These are phyloP conservation scores for Phytophthora pinifolia DNA, from an alignment of 352 stramenopile genomes.

Conservation along the genomic window DNA sequence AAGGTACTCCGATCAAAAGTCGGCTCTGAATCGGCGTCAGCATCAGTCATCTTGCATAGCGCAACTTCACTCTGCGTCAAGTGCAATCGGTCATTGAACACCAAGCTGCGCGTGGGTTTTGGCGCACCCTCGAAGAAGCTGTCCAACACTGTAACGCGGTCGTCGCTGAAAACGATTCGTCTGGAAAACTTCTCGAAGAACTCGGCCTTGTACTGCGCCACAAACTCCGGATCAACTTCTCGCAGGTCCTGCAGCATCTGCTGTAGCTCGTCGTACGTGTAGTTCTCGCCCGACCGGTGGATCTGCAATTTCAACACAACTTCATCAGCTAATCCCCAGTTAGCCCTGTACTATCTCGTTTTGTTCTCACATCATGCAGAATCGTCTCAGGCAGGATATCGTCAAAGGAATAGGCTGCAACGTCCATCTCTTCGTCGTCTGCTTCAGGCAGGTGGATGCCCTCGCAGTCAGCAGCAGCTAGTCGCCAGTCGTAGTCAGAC, in stretches of 20 bases:
- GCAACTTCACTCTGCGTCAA: conserved; percentile 75
- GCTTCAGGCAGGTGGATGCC: conserved; percentile 38
- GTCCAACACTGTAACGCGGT: conserved; percentile 65
- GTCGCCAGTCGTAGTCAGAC: conserved; percentile 78
- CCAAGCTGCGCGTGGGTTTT: conserved; percentile 54
- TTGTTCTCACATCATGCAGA: conserved; percentile 57
- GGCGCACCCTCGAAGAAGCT: conserved; percentile 40
- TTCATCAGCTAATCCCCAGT: background rate
- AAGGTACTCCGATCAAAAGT: conserved; percentile 47
- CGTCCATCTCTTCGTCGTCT: background rate
- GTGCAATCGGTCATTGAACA: conserved; percentile 74
- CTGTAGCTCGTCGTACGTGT: conserved; percentile 65
- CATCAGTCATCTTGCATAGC: conserved; percentile 21
- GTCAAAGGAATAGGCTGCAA: conserved; percentile 37
- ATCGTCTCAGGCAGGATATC: conserved; percentile 63
- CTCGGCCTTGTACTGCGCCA: conserved; percentile 57
- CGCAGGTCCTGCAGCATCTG: conserved; percentile 59
- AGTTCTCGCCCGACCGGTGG: conserved; percentile 72
- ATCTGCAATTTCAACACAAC: conserved; percentile 39
- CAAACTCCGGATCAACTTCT: conserved; percentile 54
- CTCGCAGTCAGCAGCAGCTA: conserved; percentile 64
- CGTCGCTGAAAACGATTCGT: conserved; percentile 48
- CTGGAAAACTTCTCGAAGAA: conserved; percentile 60
- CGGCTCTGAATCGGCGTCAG: conserved; percentile 3
- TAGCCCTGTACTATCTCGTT: background rate